A percentile compares a stretch with the other conserved stretches of the same genome.
Conservation (phyloP, 2,329 filamentous ascomycete genomes). For the Epichloe sibirici region DNA sequence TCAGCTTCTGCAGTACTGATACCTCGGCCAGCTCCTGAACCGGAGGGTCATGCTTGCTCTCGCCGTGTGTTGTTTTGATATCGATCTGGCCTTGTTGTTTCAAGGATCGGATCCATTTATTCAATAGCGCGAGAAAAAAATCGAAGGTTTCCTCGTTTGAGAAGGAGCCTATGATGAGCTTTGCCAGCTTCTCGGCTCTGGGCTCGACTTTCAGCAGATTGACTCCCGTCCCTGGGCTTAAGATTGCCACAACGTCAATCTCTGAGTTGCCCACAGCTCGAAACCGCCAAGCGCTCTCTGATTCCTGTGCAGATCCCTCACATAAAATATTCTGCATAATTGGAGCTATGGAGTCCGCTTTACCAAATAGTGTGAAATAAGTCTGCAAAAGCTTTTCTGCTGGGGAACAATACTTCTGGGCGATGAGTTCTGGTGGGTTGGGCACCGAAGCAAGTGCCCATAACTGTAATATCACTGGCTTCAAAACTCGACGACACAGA, state of each 20-base stretch:
- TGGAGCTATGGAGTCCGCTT: conserved; percentile 32
- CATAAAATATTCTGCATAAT: conserved; percentile 45
- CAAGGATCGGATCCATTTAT: conserved; percentile 34
- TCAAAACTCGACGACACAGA: conserved; percentile 47
- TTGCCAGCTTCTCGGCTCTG: conserved; percentile 36
- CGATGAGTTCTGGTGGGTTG: conserved; percentile 18
- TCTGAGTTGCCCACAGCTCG: conserved; percentile 29
- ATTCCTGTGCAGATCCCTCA: conserved; percentile 29
- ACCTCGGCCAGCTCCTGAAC: conserved; percentile 41
- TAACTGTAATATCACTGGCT: conserved; percentile 45
- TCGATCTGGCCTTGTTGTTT: conserved; percentile 14
- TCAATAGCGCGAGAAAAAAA: conserved; percentile 38
- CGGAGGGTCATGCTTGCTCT: conserved; percentile 25
- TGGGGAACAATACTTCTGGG: conserved; percentile 30
- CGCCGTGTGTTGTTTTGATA: conserved; percentile 17
- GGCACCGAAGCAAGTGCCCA: conserved; percentile 50
- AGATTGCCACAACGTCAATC: conserved; percentile 36
- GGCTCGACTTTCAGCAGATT: conserved; percentile 33
- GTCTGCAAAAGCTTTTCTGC: conserved; percentile 40
- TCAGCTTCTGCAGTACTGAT: conserved; percentile 52
- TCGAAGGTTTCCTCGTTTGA: conserved; percentile 44
- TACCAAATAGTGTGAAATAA: conserved; percentile 45
- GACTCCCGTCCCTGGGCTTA: conserved; percentile 14
- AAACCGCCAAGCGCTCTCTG: conserved; percentile 39
- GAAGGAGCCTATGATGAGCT: conserved; percentile 35